Base-by-base conservation (phyloP, 192 early-diverging fungal species). In the Coemansia sp. region DNA sequence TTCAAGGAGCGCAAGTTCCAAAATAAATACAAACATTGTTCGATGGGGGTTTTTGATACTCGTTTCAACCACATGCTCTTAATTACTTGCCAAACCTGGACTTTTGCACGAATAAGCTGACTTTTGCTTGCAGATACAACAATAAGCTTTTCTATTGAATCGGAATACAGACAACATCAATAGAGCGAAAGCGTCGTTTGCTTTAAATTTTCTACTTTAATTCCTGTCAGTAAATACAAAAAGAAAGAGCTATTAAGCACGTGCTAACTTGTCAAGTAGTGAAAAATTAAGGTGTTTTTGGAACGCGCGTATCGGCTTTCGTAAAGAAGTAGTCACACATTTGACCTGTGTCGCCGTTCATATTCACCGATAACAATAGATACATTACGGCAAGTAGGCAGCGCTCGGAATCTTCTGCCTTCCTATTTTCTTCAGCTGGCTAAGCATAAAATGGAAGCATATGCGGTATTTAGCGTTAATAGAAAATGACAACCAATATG, bases 221-320 rank as follows among this genome's bases (percentile, higher is more conserved):
- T 17, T 19, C 41, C 41, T 45, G 41, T 12, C 41, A 12, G 14
- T 45, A 15, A 35, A 35, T 35, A 35, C 32, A 35, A 35, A 35
- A 35, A 4, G 17, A 49, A 49, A 8, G 19, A 17, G 48, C 48
- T 49, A 49, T 4, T 19, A 19, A 8, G 8, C 48, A 49, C 19
- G 48, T 21, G 48, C 7, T 15, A 19, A 21, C n/a, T 49, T 49
- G 48, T 8, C 48, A 49, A 49, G 48, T 49, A 17, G 48, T 19
- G 19, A 49, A 49, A 49, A 49, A 49, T 49, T 49, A 49, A 17
- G 48, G 48, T 17, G n/a, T 49, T 49, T 49, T 19, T 17, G 48
- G 48, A 49, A 49, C 48, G 48, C 48, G 48, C 7, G 48, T 19
- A 21, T 49, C n/a, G 15, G 48, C 19, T n/a, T 21, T 17, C 17